Evolutionary conservation across 345 rosid genomes (phyloP), one percentile per base, ranked within the genome.

Genomic region (Lagerstroemia speciosa): DNA sequence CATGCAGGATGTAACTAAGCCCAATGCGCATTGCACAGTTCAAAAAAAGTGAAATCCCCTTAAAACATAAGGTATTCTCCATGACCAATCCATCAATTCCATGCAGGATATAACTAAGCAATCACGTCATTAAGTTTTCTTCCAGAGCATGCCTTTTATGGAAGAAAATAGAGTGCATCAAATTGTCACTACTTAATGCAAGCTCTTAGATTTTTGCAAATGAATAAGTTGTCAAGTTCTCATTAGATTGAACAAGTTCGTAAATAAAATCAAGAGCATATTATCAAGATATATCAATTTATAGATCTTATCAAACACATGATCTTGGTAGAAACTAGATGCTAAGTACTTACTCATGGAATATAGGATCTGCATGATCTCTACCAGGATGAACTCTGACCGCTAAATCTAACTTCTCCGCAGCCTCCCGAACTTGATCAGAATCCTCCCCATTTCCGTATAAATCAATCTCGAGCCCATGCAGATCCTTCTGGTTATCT

Each of bases 401-500:
- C 3, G 73, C 74, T 37, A 86, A 67, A 67, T 86, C 78, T 70
- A 94, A 73, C 78, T 83, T 86, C 69, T 80, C 68, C 41, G 88
- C 89, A 48, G 92, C 95, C 75, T 81, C 82, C 75, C 80, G 86
- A 69, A 94, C 75, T 70, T 83, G 83, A 72, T 83, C 86, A 7
- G 90, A 91, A 77, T 91, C 97, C 80, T 94, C 97, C 43, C 99
- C 99, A 66, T 53, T 84, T 64, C 99, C 99, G 65, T 86, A 91
- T 72, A 91, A 79, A 83, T 94, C 92, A 71, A 94, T 75, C 77
- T 89, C 93, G 68, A 91, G 80, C 58, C 82, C 92, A 72, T 76
- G 66, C 50, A 91, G 81, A 72, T 91, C 89, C 76, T 83, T 82
- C 79, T 88, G 95, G 82, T 89, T 87, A 71, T 81, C 81, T 53